A percentile compares a stretch with the other conserved stretches of the same genome.
Evolutionary conservation across 2,329 filamentous ascomycete genomes (phyloP).

Genomic region (Talaromyces atroroseus): DNA sequence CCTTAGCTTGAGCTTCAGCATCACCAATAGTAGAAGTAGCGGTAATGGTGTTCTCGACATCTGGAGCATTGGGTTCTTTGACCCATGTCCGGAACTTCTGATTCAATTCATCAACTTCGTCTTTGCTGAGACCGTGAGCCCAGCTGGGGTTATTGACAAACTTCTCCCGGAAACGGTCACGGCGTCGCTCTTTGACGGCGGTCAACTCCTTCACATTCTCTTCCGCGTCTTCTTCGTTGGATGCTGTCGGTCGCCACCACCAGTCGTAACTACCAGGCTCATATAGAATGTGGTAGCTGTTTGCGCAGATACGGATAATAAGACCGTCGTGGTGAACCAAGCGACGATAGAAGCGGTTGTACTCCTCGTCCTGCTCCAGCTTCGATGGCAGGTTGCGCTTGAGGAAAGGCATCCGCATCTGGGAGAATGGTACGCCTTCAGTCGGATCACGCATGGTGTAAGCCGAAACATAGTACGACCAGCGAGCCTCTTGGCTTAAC

Average conservation of each 20-base stretch:
- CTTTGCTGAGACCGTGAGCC: conserved; percentile 46
- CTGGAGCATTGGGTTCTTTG: conserved; percentile 23
- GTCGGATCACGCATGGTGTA: conserved; percentile 86
- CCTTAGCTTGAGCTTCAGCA: neutral
- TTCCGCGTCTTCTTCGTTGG: conserved; percentile 26
- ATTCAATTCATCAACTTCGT: conserved; percentile 45
- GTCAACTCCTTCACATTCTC: conserved; percentile 31
- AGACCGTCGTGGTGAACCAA: conserved; percentile 63
- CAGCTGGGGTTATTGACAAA: conserved; percentile 50
- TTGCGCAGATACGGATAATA: conserved; percentile 67
- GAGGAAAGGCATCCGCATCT: conserved; percentile 63
- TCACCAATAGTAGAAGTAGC: neutral
- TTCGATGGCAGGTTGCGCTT: conserved; percentile 63
- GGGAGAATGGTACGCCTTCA: conserved; percentile 63
- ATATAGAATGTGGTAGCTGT: conserved; percentile 75
- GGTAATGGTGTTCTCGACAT: conserved; percentile 15
- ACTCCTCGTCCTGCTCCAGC: conserved; percentile 57
- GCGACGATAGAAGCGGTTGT: conserved; percentile 50
- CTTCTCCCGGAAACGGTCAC: conserved; percentile 46
- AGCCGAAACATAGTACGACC: conserved; percentile 94
- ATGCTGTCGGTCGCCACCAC: conserved; percentile 51
- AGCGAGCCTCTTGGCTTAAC: conserved; percentile 57
- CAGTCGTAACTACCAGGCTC: conserved; percentile 65
- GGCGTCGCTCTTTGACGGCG: conserved; percentile 38
- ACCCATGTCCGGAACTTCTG: conserved; percentile 46